Base-by-base conservation (phyloP, 768 basidiomycete genomes). In the Cystobasidiopsis lactophilus region DNA sequence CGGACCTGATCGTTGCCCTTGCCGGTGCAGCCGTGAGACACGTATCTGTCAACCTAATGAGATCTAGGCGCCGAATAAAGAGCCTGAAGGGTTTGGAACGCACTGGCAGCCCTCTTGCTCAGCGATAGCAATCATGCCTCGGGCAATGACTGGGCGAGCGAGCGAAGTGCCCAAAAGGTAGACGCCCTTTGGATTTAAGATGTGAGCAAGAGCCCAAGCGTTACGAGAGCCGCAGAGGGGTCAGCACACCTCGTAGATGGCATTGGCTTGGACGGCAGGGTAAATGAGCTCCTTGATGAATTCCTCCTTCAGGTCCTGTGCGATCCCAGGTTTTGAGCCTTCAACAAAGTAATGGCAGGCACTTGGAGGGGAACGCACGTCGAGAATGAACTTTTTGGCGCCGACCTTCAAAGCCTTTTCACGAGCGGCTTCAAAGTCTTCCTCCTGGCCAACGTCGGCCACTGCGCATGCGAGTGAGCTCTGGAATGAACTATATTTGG, bases 1-100 rank as follows among this genome's bases (percentile, higher is more conserved):
- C 93, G 85, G 62, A 98, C 93, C 70, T 98, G 93, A 68, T 98
- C 93, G 68, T 98, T 98, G 50, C 93, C 93, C 73, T 98, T 98
- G 50, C 93, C 93, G 48, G 93, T 98, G 75, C 93, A 98, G 24
- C 93, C 93, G 69, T 96, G 93, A 24, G 91, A 78, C 57, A 96
- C 91, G 65, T 75, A 98, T 67, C 88, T 91, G 45, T 14, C 14
- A 33, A 21, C 35, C 14, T 16, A 30, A 18, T 33, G 24, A 45
- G 2, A 21, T 44, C 24, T 26, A 39, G 4, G 50, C 38, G 50
- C 11, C 29, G 23, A 33, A 18, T n/a, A n/a, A n/a, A n/a, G n/a
- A n/a, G n/a, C n/a, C n/a, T n/a, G n/a, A n/a, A n/a, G 23, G 39
- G 37, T 5, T 10, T n/a, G n/a, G 10, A 10, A 69, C 84, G 73